phyloP scores from a whole-genome alignment of 2,329 filamentous ascomycete species.

The Penicillium digitatum region DNA sequence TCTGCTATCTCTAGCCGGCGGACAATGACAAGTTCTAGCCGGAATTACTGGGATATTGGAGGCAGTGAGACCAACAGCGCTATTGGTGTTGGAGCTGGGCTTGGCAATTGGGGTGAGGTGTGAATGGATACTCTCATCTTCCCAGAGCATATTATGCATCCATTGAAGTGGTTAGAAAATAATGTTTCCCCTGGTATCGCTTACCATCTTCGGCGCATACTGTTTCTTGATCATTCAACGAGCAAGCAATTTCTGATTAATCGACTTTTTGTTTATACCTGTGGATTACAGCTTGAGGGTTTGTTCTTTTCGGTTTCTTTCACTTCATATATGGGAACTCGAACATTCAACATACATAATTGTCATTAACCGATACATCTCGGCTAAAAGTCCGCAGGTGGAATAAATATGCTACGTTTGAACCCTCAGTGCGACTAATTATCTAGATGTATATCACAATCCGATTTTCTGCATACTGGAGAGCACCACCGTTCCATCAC shows the following conservation, averaged over 20 bases:
- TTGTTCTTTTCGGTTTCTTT: background rate
- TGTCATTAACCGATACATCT: background rate
- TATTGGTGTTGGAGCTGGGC: conserved; percentile 64
- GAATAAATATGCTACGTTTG: background rate
- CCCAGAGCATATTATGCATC: background rate
- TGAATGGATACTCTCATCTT: conserved; percentile 28
- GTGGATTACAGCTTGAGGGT: background rate
- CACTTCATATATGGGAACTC: conserved; percentile 3
- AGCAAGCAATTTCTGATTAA: background rate
- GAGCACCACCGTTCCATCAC: background rate
- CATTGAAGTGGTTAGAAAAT: background rate
- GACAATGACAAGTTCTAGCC: conserved; percentile 58
- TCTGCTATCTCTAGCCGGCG: conserved; percentile 65
- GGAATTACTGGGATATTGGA: conserved; percentile 91
- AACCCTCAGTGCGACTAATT: background rate
- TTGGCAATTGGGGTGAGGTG: conserved; percentile 77
- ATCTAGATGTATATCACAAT: background rate
- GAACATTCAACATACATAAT: background rate
- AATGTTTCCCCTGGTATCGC: background rate
- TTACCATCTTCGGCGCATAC: background rate
- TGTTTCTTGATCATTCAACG: background rate
- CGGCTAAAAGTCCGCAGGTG: background rate
- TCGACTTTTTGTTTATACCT: background rate
- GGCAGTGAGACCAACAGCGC: conserved; percentile 72
- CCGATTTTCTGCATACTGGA: background rate